Percentiles rank a stretch among this genome's conserved stretches.
Evolutionary conservation across 163 green algal genomes (phyloP).

Genomic region (Chlorella variabilis): DNA sequence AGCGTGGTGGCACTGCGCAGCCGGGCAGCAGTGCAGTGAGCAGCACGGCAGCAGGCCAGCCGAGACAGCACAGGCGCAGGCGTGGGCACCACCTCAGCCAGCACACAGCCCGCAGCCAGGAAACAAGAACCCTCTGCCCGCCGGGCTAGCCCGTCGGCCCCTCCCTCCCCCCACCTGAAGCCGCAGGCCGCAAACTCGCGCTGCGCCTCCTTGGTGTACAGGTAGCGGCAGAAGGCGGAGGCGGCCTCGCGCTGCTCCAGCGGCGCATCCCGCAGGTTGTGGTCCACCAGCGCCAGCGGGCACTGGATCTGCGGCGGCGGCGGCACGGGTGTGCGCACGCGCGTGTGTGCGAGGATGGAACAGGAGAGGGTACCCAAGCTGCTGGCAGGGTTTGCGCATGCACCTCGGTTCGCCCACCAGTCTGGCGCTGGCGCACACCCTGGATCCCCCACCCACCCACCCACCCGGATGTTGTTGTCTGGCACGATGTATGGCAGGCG

Average conservation of each 20-base stretch:
- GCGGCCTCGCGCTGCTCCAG: slow-evolving; percentile 63
- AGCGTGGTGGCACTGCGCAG: too few species aligned
- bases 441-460: not conserved
- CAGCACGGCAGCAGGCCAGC: too few species aligned
- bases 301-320: slow-evolving; percentile 54
- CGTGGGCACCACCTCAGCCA: too few species aligned
- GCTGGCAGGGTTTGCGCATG: not conserved
- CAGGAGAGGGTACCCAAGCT: too few species aligned
- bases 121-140: too few species aligned
- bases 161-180: slow-evolving; percentile 56
- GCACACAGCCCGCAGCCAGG: too few species aligned
- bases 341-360: not conserved
- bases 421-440: too few species aligned
- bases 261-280: slow-evolving; percentile 45
- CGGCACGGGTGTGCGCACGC: not conserved
- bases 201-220: slow-evolving; percentile 75
- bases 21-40: too few species aligned
- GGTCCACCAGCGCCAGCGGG: slow-evolving; percentile 64
- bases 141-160: too few species aligned
- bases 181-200: slow-evolving; percentile 78
- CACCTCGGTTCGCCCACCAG: too few species aligned
- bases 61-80: not conserved
- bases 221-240: slow-evolving; percentile 74
- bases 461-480: slow-evolving; percentile 67
- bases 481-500: slow-evolving; percentile 74